Evolutionary conservation across 768 basidiomycete species (phyloP).

Genomic region (Tricholoma furcatifolium): DNA sequence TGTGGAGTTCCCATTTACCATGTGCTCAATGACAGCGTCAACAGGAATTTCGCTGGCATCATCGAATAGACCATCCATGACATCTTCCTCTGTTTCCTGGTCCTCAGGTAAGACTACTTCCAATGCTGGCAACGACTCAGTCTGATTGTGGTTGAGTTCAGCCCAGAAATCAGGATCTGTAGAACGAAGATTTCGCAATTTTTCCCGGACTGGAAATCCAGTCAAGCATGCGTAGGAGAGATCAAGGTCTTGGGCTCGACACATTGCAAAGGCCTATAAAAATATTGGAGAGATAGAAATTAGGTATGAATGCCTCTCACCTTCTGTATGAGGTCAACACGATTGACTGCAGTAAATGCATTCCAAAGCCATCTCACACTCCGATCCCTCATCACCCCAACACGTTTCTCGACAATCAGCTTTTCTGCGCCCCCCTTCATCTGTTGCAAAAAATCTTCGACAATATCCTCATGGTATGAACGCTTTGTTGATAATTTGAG

Average conservation of each 20-base stretch:
- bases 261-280: slow-evolving; percentile 28
- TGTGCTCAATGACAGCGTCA: neutral
- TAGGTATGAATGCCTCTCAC: slow-evolving; percentile 14
- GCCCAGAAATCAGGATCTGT: slow-evolving; percentile 17
- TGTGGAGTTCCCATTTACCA: neutral
- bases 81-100: neutral
- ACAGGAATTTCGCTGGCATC: neutral
- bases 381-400: slow-evolving; percentile 22
- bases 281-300: neutral
- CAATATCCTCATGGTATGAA: slow-evolving; percentile 33
- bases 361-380: slow-evolving; percentile 31
- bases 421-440: slow-evolving; percentile 5
- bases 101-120: slow-evolving; percentile 1
- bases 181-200: no score
- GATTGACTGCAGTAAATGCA: slow-evolving; percentile 27
- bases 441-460: slow-evolving; percentile 26
- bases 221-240: no score
- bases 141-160: slow-evolving; percentile 7
- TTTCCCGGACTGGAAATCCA: no score
- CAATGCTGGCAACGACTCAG: neutral
- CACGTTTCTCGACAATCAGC: neutral
- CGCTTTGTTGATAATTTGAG: slow-evolving; percentile 32
- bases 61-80: neutral
- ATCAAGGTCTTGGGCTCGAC: neutral
- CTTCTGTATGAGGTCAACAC: slow-evolving; percentile 26